Conservation (phyloP, 768 basidiomycete species). For the Serendipita indica region DNA sequence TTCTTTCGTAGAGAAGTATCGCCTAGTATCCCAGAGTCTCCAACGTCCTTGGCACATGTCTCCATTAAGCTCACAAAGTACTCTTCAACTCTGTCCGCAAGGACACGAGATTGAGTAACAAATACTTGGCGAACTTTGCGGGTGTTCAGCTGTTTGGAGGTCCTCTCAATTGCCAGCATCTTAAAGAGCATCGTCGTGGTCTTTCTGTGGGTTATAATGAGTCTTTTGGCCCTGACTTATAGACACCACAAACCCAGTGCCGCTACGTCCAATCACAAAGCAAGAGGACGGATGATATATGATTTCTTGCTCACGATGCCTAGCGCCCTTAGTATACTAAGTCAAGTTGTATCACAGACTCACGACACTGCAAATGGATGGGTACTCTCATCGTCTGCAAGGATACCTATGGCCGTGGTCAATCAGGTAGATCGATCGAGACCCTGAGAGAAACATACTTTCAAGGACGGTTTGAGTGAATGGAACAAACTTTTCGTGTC, state of each 20-base stretch:
- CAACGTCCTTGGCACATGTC: conserved; percentile 27
- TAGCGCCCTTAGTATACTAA: conserved; percentile 11
- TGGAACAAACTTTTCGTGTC: conserved; percentile 33
- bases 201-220: conserved; percentile 30
- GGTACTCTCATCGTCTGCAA: conserved; percentile 33
- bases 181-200: conserved; percentile 67
- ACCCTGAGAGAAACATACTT: conserved; percentile 19
- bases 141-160: conserved; percentile 22
- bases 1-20: conserved; percentile 14
- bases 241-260: conserved; percentile 48
- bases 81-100: conserved; percentile 56
- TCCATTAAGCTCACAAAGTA: conserved; percentile 40
- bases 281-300: conserved; percentile 46
- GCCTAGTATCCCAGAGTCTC: conserved; percentile 27
- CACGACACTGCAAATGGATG: conserved; percentile 25
- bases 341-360: neutral
- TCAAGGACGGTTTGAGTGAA: conserved; percentile 25
- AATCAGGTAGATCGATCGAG: neutral
- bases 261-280: conserved; percentile 55
- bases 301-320: conserved; percentile 37
- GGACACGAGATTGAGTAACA: conserved; percentile 50
- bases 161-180: conserved; percentile 51
- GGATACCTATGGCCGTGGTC: conserved; percentile 26
- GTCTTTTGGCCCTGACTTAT: no score
- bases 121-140: conserved; percentile 50